These are phyloP conservation scores for Casuarina glauca DNA, from an alignment of 306 rosid genomes.

Conservation along the genomic window DNA sequence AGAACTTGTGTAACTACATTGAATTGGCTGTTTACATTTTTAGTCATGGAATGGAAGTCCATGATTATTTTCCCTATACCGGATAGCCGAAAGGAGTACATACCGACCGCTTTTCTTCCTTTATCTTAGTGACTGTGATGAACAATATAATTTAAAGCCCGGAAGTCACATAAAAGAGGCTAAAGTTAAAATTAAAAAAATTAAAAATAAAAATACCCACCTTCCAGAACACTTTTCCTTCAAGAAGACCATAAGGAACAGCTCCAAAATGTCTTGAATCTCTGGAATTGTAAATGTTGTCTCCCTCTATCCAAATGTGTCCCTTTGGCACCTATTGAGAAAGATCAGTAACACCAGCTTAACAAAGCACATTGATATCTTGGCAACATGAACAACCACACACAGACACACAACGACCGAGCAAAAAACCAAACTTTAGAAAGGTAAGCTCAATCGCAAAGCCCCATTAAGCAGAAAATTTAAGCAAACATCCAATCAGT, in stretches of 20 bases:
- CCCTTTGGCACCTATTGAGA: constrained; percentile 68
- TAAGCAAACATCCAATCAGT: background rate
- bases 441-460: background rate
- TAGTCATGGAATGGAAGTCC: background rate
- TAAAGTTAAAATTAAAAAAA: background rate
- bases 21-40: background rate
- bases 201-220: constrained; percentile 33
- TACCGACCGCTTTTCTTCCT: background rate
- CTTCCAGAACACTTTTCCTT: constrained; percentile 63
- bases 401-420: background rate
- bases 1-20: background rate
- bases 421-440: background rate
- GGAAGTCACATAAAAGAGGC: background rate
- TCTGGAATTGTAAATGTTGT: constrained; percentile 41
- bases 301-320: constrained; percentile 78
- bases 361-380: constrained; percentile 8
- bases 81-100: background rate
- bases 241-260: constrained; percentile 67
- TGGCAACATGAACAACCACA: constrained; percentile 7
- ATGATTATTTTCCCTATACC: too few species aligned
- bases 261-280: constrained; percentile 83
- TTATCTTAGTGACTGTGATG: background rate
- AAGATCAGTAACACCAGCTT: background rate
- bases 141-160: background rate
- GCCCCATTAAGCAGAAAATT: background rate